phyloP scores from a whole-genome alignment of 495 filamentous ascomycete genomes.

The Tuber microsphaerosporum region DNA sequence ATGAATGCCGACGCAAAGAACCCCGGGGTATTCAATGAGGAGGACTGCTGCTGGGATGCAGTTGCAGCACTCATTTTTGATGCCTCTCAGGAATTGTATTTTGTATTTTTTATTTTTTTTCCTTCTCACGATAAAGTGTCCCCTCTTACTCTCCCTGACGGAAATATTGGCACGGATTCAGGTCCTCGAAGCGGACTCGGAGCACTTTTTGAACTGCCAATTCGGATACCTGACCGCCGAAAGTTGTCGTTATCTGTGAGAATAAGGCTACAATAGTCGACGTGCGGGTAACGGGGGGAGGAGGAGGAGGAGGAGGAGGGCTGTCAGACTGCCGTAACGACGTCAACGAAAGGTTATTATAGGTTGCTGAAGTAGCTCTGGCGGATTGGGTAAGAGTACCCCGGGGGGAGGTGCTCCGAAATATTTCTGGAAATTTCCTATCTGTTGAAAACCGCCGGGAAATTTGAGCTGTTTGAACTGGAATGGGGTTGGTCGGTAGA shows the following conservation, averaged over 20 bases:
- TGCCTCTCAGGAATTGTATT: background rate
- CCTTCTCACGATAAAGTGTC: background rate
- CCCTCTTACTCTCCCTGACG: background rate
- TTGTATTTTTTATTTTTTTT: background rate
- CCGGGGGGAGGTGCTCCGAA: background rate
- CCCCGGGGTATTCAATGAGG: constrained; percentile 27
- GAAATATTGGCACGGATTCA: background rate
- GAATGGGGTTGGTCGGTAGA: background rate
- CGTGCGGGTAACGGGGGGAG: background rate
- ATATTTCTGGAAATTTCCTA: constrained; percentile 5
- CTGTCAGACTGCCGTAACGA: background rate
- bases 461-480: background rate
- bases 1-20: constrained; percentile 34
- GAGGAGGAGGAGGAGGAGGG: background rate
- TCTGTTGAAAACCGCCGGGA: background rate
- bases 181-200: background rate
- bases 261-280: background rate
- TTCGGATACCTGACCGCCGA: background rate
- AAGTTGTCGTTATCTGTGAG: background rate
- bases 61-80: constrained; percentile 28
- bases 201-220: background rate
- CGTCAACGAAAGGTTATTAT: background rate
- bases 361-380: background rate
- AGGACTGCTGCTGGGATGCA: constrained; percentile 21
- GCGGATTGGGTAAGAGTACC: background rate